A percentile compares a stretch with the other conserved stretches of the same genome.
Evolutionary conservation across 2,329 filamentous ascomycete species (phyloP).

Genomic region (Tolypocladium paradoxum): DNA sequence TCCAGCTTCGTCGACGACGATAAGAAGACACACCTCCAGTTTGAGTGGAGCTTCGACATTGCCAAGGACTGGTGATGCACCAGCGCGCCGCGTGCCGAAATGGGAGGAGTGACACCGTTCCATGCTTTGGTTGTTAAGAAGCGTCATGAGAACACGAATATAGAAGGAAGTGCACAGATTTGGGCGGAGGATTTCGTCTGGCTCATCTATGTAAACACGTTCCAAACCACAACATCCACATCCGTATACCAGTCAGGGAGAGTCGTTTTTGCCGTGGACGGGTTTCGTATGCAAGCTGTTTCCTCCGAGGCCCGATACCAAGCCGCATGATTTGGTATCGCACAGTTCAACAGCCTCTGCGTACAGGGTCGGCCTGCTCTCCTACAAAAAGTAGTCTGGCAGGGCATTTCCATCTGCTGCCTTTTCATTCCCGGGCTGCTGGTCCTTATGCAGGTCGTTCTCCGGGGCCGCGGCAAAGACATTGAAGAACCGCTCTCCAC

Average conservation of each 20-base stretch:
- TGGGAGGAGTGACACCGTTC: not conserved
- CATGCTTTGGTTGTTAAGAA: slow-evolving; percentile 3
- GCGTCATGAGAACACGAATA: slow-evolving; percentile 11
- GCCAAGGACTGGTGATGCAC: slow-evolving; percentile 77
- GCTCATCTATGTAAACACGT: not conserved
- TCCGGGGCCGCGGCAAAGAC: slow-evolving; percentile 95
- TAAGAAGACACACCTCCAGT: slow-evolving; percentile 77
- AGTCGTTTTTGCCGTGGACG: not conserved
- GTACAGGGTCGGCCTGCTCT: not conserved
- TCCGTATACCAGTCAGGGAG: not conserved
- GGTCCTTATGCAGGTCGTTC: slow-evolving; percentile 83
- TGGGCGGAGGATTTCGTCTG: not conserved
- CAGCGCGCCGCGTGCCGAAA: not conserved
- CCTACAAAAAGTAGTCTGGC: slow-evolving; percentile 60
- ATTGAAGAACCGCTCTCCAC: slow-evolving; percentile 90
- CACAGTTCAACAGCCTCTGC: not conserved
- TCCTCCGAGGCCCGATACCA: not conserved
- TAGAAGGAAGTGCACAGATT: not conserved
- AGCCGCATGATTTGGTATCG: not conserved
- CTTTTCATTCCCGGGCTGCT: slow-evolving; percentile 68
- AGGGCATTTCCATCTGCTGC: slow-evolving; percentile 50
- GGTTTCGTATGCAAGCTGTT: not conserved
- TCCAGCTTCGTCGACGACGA: slow-evolving; percentile 96
- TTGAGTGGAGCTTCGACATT: slow-evolving; percentile 96
- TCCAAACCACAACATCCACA: not conserved